Evolutionary conservation across 2,329 filamentous ascomycete genomes (phyloP).

Genomic region (Trichoderma koningii): DNA sequence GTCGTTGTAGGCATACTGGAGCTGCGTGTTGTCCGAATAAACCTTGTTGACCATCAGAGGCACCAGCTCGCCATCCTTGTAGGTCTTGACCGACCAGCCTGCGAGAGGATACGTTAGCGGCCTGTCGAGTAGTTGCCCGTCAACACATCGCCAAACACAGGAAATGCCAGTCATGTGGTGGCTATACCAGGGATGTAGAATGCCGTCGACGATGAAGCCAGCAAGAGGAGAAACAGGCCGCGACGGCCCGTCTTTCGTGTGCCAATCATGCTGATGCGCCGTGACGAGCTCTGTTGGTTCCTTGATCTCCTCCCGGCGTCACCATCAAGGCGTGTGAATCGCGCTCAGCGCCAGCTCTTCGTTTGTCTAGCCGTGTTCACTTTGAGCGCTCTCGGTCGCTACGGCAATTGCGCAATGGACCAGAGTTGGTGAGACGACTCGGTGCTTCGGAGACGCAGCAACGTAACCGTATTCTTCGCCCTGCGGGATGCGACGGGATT

Average conservation of each 20-base stretch:
- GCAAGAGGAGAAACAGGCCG: slow-evolving; percentile 48
- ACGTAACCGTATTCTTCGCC: neutral
- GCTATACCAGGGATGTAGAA: slow-evolving; percentile 83
- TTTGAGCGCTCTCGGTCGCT: neutral
- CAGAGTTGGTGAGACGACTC: neutral
- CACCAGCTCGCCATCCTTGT: slow-evolving; percentile 73
- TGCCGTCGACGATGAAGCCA: slow-evolving; percentile 49
- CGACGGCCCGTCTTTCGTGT: slow-evolving; percentile 41
- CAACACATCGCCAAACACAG: neutral
- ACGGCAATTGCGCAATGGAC: neutral
- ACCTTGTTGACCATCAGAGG: slow-evolving; percentile 91
- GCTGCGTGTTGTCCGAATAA: slow-evolving; percentile 83
- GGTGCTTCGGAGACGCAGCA: neutral
- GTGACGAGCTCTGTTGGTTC: neutral
- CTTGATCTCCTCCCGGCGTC: neutral
- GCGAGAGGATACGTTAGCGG: slow-evolving; percentile 25
- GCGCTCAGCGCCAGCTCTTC: neutral
- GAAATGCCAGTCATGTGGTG: neutral
- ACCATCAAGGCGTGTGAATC: neutral
- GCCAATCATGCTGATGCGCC: slow-evolving; percentile 30
- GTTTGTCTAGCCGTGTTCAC: neutral
- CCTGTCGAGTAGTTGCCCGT: slow-evolving; percentile 16
- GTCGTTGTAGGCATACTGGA: slow-evolving; percentile 91
- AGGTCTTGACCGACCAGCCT: slow-evolving; percentile 83
- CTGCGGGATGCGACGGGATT: neutral